Evolutionary conservation across 805 yeast genomes (phyloP), one percentile per base, ranked within the genome.

Genomic region (Starmera amethionina): DNA sequence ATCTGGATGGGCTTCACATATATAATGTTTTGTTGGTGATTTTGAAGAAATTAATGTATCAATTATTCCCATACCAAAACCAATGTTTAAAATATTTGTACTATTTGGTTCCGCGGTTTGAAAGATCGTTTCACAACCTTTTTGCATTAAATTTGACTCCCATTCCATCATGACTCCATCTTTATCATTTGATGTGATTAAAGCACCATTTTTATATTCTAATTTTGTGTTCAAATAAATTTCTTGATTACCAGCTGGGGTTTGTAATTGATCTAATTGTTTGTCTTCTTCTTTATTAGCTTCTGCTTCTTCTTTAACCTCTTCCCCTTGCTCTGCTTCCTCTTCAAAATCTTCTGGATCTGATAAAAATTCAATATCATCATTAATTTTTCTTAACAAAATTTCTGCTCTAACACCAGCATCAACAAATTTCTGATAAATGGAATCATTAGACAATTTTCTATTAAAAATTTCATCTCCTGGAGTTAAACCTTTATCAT

Each of bases 121-220:
- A 55, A 81, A 79, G n/a, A 90, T 56, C 0, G 90, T 65, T 30
- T 82, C 78, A 41, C 94, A 82, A 1, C 95, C 95, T 13, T 79
- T 68, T 39, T 70, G 65, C 97, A 89, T 89, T 41, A 89, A 67
- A 16, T 77, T 74, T 5, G 77, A 70, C 57, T 89, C 97, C 97
- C 97, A 89, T 50, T 82, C 82, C 97, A 89, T 89, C 97, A 89
- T 89, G 3, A 89, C 97, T 14, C 96, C 97, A 52, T 89, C 97
- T 36, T 73, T 68, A 39, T 80, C 65, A 19, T 76, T 80, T 44
- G 75, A 69, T 1, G 97, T 90, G 22, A 86, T 65, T 22, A 89
- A 65, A 0, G 93, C 79, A 39, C 69, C 73, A 43, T 79, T 81
- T 33, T 65, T 70, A 56, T 85, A 89, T 48, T 76, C 78, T 22